Conservation (phyloP, 176 grass and related monocot genomes). For the Oryza officinalis region DNA sequence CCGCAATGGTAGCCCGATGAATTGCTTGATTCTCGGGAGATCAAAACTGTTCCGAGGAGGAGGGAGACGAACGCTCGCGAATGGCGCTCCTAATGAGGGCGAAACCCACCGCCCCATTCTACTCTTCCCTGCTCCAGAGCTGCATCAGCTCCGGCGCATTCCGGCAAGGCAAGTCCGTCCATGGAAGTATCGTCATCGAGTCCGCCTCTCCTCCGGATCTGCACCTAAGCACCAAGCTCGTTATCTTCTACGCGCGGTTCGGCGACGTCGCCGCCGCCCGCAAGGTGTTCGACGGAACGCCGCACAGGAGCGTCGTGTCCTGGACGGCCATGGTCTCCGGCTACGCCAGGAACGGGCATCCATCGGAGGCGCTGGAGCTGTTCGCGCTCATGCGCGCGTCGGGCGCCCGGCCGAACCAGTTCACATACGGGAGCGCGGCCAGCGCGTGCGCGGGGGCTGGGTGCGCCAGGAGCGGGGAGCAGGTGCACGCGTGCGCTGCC, state of each 20-base stretch:
- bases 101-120: slow-evolving; percentile 18
- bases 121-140: slow-evolving; percentile 59
- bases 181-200: slow-evolving; percentile 20
- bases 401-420: slow-evolving; percentile 58
- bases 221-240: slow-evolving; percentile 64
- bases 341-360: slow-evolving; percentile 44
- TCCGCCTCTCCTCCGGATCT: slow-evolving; percentile 27
- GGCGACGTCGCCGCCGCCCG: slow-evolving; percentile 40
- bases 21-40: background rate
- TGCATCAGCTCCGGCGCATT: slow-evolving; percentile 48
- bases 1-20: background rate
- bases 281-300: slow-evolving; percentile 70
- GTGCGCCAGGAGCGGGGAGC: slow-evolving; percentile 57
- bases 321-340: slow-evolving; percentile 83
- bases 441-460: slow-evolving; percentile 35
- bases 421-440: slow-evolving; percentile 62
- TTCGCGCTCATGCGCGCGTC: slow-evolving; percentile 52
- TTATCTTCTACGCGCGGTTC: slow-evolving; percentile 56
- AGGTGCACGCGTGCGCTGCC: slow-evolving; percentile 59
- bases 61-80: background rate
- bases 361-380: slow-evolving; percentile 54
- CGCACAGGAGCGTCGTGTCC: slow-evolving; percentile 59
- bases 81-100: slow-evolving; percentile 19
- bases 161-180: slow-evolving; percentile 51
- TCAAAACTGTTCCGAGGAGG: background rate